Conservation (phyloP, 2,329 filamentous ascomycete species). For the Aspergillus brasiliensis region DNA sequence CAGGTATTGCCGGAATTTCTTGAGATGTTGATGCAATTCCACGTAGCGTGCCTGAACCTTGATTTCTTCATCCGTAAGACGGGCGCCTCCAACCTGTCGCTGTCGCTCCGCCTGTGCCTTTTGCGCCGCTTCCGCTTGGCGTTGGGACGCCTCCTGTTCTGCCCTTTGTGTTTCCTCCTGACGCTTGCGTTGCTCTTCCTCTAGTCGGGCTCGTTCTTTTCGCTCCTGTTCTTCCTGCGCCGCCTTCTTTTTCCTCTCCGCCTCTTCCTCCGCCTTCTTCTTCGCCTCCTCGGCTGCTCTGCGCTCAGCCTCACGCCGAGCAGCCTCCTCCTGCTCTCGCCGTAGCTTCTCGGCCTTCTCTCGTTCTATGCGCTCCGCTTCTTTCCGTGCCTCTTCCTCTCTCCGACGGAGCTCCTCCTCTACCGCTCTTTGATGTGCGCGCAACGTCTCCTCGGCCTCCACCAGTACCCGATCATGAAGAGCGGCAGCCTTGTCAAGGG, state of each 20-base stretch:
- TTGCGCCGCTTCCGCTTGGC: conserved; percentile 26
- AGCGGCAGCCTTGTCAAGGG: conserved; percentile 65
- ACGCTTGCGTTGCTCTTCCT: conserved; percentile 36
- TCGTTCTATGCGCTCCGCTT: conserved; percentile 37
- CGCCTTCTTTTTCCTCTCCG: conserved; percentile 42
- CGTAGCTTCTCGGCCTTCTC: conserved; percentile 36
- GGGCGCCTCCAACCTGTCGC: conserved; percentile 30
- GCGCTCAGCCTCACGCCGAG: conserved; percentile 44
- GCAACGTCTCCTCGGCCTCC: conserved; percentile 56
- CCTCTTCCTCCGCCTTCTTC: conserved; percentile 36
- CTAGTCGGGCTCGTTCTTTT: conserved; percentile 35
- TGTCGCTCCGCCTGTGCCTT: conserved; percentile 33
- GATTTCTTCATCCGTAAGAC: conserved; percentile 40
- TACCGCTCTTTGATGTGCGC: conserved; percentile 48
- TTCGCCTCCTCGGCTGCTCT: conserved; percentile 45
- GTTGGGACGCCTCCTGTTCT: conserved; percentile 32
- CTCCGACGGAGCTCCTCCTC: conserved; percentile 40
- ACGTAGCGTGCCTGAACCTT: conserved; percentile 53
- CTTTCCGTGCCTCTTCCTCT: conserved; percentile 39
- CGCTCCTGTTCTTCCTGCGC: conserved; percentile 36
- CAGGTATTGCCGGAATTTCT: conserved; percentile 58
- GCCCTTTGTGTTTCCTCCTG: conserved; percentile 33
- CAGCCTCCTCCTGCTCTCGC: conserved; percentile 40
- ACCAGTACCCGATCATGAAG: conserved; percentile 67
- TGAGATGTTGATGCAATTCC: conserved; percentile 68